A percentile compares a stretch with the other conserved stretches of the same genome.
Evolutionary conservation across 2,329 filamentous ascomycete genomes (phyloP).

Genomic region (Sphaerulina musiva): DNA sequence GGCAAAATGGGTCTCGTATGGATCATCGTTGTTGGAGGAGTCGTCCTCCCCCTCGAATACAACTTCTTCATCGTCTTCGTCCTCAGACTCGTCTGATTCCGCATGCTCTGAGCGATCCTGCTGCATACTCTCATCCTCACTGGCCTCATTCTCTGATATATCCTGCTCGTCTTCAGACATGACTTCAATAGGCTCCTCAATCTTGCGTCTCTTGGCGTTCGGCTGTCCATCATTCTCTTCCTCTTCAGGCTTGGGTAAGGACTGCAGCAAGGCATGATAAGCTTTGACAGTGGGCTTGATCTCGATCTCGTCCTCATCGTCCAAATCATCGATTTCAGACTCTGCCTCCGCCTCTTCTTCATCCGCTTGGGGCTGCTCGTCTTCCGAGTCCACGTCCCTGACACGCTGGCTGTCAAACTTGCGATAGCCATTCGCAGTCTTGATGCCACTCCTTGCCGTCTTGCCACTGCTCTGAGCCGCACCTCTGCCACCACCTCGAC

Average conservation of each 20-base stretch:
- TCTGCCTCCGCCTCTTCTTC: conserved; percentile 26
- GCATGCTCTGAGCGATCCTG: conserved; percentile 50
- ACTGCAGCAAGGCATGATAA: conserved; percentile 53
- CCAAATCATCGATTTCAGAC: conserved; percentile 21
- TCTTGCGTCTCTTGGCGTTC: conserved; percentile 49
- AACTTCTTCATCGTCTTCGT: conserved; percentile 10
- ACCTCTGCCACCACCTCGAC: conserved; percentile 28
- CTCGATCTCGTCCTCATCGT: conserved; percentile 31
- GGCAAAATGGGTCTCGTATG: conserved; percentile 76
- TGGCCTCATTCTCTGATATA: conserved; percentile 36
- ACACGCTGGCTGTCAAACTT: conserved; percentile 34
- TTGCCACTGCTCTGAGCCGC: conserved; percentile 19
- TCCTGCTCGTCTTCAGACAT: conserved; percentile 43
- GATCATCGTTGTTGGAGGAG: conserved; percentile 42
- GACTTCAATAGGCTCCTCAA: conserved; percentile 30
- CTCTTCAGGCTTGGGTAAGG: conserved; percentile 41
- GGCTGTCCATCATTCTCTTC: conserved; percentile 37
- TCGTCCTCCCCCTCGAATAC: conserved; percentile 16
- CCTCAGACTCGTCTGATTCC: conserved; percentile 17
- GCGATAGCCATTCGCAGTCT: conserved; percentile 30
- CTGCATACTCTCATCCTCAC: conserved; percentile 24
- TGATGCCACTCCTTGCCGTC: conserved; percentile 31
- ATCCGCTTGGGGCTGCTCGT: conserved; percentile 16
- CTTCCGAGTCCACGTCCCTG: conserved; percentile 29
- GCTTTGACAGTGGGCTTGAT: conserved; percentile 34